Base-by-base conservation (phyloP, 306 rosid genomes). In the Dicorynia guianensis region DNA sequence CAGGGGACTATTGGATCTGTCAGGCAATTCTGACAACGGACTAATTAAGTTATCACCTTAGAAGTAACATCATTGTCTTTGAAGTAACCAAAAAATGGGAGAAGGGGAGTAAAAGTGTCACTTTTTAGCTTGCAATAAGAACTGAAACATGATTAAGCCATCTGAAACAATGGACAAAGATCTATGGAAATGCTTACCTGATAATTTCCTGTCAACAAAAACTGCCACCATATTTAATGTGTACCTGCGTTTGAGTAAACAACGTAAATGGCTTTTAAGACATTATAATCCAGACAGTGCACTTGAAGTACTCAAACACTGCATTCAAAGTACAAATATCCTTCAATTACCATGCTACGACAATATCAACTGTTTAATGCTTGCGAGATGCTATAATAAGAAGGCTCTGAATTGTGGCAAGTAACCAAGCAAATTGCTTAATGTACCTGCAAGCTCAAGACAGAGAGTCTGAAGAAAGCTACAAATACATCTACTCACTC, bases 361-460 rank as follows among this genome's bases (percentile, higher is more conserved):
- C 82, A 63, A 87, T 69, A 17, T 85, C 89, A 75, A 79, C 87
- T 6, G 83, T 72, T 78, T 84, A 84, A 76, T 87, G 91, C 63
- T 82, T 87, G 54, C 87, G 87, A 34, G 87, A 87, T 38, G 91
- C 85, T 73, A 87, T 71, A 60, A 87, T 87, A 65, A 87, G 71
- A 52, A 87, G 60, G 77, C 91, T 84, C 69, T 69, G 85, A 50
- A 84, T 48, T 44, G 81, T 60, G 17, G 80, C 88, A 59, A 87
- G 69, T 8, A 80, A 69, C 91, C 91, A 87, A 61, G 81, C 88
- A 63, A 84, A 56, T 63, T 84, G 86, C 65, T 87, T 84, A 25
- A 87, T 76, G 69, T 44, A 84, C 71, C 91, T 87, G 82, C 20
- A 75, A 69, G 34, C 30, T 63, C 36, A 63, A 50, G 14, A 17